Evolutionary conservation across 2,329 filamentous ascomycete species (phyloP), one percentile per base, ranked within the genome.

Genomic region (Penicillium griseofulvum): DNA sequence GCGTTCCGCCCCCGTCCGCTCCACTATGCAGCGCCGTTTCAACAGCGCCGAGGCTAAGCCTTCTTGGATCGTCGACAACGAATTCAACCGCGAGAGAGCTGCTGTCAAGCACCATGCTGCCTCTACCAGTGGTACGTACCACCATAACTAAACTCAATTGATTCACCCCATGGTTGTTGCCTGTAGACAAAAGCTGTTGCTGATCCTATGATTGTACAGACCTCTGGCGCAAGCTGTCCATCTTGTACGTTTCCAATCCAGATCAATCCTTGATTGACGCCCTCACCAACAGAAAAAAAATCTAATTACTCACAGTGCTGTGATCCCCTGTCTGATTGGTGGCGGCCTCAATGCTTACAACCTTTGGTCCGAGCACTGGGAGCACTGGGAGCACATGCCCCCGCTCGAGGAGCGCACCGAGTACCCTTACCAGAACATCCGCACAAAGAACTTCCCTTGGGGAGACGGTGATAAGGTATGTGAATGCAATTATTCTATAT

Each of bases 361-460:
- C 72, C 86, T 96, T 61, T 99, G 91, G 91, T 87, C 85, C 70
- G 90, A 95, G 81, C 94, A 99, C 80, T 97, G 93, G 93, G 90
- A 95, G 79, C 94, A 99, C 83, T 91, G 88, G 85, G 79, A 77
- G 50, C 93, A 97, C 80, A 79, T 90, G 76, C 85, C 89, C 58
- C 89, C 94, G 64, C 82, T 93, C 66, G 91, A 96, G 82, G 94
- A 99, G 81, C 88, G 90, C 72, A 79, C 83, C 70, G 90, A 97
- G 82, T 99, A 97, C 80, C 81, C 91, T 57, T 99, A 96, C 86
- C 90, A 96, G 85, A 99, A 99, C 84, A 89, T 99, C 77, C 89
- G 94, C 75, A 84, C 85, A 76, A 97, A 94, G 87, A 97, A 96
- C 85, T 99, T 79, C 83, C 87, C 85, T 71, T 99, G 89, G 89